Base-by-base conservation (phyloP, 257 asterid genomes). In the Solanum sejunctum region DNA sequence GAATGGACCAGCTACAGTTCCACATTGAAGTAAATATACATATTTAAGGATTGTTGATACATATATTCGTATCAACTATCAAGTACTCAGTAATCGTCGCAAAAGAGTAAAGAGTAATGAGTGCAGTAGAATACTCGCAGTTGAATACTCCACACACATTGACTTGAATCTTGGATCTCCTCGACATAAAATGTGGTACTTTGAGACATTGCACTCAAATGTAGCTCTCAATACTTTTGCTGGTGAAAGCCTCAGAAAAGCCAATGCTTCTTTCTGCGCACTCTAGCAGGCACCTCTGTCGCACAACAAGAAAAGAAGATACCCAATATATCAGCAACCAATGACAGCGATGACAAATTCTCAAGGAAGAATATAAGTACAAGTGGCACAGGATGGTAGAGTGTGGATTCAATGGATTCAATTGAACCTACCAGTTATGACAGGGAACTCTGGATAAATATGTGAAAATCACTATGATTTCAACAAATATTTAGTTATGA, bases 261-360 rank as follows among this genome's bases (percentile, higher is more conserved):
- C 97, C 99, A 95, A 75, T 93, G 98, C 93, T 91, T 95, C 92
- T 93, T 95, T 85, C 85, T 88, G 41, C 52, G 93, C 63, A 80
- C 82, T 89, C 97, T 89, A 55, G 89, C 73, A 43, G 98, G 99
- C 86, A 95, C 93, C 89, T 88, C 99, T 95, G 95, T 78, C 47
- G 81, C 81, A 86, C 49, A 63, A 80, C 79, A 69, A 55, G 3
- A 12, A 26, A 8, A 57, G 51, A 47, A 49, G 45, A 39, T 36
- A 72, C 5, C 32, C 54, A 52, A 78, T 54, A 26, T 52, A 78
- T 78, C 64, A 78, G 64, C 47, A 78, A 78, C 47, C 64, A 78
- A 28, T 51, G 61, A 77, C 16, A 78, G 80, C 56, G 57, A 47
- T 43, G 49, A 7, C 64, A 52, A 47, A 49, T 51, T 77, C 47